phyloP scores from a whole-genome alignment of 164 flowering plant species.

The Malania oleifera region DNA sequence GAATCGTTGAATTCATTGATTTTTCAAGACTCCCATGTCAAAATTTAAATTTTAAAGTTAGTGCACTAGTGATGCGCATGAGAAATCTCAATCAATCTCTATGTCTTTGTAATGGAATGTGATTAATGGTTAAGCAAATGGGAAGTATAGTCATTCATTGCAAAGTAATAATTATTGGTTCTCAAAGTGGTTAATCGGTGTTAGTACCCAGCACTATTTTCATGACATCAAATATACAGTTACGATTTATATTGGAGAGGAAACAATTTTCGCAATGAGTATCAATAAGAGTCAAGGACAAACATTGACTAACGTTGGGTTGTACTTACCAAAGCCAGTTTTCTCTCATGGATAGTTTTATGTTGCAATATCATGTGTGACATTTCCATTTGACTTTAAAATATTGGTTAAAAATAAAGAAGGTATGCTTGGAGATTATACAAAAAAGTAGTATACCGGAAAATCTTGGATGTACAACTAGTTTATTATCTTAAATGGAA shows the following conservation, averaged over 20 bases:
- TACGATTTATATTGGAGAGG: constrained; percentile 2
- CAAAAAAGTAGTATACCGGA: no score
- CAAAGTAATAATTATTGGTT: constrained; percentile 1
- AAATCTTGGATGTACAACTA: no score
- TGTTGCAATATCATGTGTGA: constrained; percentile 8
- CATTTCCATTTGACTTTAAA: no score
- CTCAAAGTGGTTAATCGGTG: not conserved
- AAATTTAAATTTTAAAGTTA: constrained; percentile 5
- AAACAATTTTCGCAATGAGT: constrained; percentile 11
- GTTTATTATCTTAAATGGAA: no score
- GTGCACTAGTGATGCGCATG: constrained; percentile 8
- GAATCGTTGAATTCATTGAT: not conserved
- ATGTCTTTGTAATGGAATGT: constrained; percentile 15
- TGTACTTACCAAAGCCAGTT: not conserved
- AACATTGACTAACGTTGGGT: constrained; percentile 3
- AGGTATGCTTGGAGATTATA: no score
- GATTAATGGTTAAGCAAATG: constrained; percentile 3
- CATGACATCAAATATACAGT: not conserved
- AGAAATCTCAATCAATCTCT: not conserved
- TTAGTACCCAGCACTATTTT: constrained; percentile 8
- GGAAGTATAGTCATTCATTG: not conserved
- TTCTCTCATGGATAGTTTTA: constrained; percentile 11
- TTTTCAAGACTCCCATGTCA: constrained; percentile 8
- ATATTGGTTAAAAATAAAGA: no score
- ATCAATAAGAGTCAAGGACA: constrained; percentile 18